phyloP scores from a whole-genome alignment of 177 flowering plant species.

The Vitis hybrid region DNA sequence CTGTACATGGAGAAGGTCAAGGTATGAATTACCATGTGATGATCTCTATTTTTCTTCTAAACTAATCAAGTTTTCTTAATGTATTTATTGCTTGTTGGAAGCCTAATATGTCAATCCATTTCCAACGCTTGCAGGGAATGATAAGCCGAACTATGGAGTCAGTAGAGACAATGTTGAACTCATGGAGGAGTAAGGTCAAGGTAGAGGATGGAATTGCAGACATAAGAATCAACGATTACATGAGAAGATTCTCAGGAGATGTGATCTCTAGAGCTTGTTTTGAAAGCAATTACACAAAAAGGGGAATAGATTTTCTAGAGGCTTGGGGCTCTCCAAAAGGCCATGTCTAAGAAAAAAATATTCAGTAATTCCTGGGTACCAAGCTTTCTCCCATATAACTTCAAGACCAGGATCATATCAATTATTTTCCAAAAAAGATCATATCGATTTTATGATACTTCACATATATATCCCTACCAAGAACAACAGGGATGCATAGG shows the following conservation, averaged over 20 bases:
- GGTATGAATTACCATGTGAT: conserved; percentile 11
- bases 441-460: too few species aligned
- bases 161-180: conserved; percentile 7
- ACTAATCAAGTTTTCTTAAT: too few species aligned
- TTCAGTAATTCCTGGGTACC: too few species aligned
- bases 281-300: conserved; percentile 37
- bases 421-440: too few species aligned
- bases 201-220: conserved; percentile 29
- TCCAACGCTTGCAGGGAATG: conserved; percentile 31
- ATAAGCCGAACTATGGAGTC: conserved; percentile 28
- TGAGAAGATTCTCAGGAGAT: conserved; percentile 50
- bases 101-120: too few species aligned
- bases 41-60: background rate
- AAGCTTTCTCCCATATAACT: too few species aligned
- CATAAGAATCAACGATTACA: conserved; percentile 34
- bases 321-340: conserved; percentile 35
- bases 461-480: too few species aligned
- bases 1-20: conserved; percentile 37
- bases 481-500: too few species aligned
- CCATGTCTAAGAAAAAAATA: conserved; percentile 18
- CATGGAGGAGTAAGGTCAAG: conserved; percentile 33
- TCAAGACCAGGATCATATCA: too few species aligned
- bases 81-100: background rate
- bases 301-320: conserved; percentile 43
- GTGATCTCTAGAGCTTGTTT: conserved; percentile 53